phyloP scores from a whole-genome alignment of 176 grass and related monocot species.

The Pharus latifolius region DNA sequence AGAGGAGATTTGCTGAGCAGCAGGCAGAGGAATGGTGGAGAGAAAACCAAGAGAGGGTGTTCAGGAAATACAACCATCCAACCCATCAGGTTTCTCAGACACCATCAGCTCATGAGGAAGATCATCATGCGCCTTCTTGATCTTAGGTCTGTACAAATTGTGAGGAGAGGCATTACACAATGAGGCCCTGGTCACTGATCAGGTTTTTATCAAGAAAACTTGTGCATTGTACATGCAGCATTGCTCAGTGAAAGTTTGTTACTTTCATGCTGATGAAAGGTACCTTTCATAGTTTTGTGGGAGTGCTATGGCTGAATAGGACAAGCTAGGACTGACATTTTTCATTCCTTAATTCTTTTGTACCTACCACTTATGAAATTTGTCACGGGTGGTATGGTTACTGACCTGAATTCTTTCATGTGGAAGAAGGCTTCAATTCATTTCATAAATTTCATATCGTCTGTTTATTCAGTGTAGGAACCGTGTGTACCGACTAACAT shows the following conservation, averaged over 20 bases:
- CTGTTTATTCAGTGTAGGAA: no score
- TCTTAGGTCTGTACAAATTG: background rate
- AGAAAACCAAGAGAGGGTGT: conserved; percentile 69
- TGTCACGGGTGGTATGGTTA: no score
- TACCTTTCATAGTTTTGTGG: no score
- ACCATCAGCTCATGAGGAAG: background rate
- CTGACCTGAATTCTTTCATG: no score
- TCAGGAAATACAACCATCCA: conserved; percentile 48
- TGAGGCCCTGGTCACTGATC: background rate
- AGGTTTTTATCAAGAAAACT: background rate
- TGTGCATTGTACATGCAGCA: background rate
- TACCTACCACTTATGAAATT: no score
- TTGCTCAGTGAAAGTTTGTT: background rate
- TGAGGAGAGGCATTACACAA: background rate
- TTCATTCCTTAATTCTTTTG: no score
- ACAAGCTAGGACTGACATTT: no score
- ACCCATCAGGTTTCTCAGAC: background rate
- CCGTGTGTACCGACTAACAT: no score
- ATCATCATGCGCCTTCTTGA: background rate
- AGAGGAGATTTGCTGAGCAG: conserved; percentile 57
- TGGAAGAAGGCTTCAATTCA: no score
- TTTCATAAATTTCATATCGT: no score
- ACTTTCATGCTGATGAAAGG: background rate
- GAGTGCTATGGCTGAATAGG: no score
- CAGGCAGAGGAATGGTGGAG: conserved; percentile 80